A percentile compares a stretch with the other conserved stretches of the same genome.
Evolutionary conservation across 2,329 filamentous ascomycete genomes (phyloP).

Genomic region (Colletotrichum shisoi): DNA sequence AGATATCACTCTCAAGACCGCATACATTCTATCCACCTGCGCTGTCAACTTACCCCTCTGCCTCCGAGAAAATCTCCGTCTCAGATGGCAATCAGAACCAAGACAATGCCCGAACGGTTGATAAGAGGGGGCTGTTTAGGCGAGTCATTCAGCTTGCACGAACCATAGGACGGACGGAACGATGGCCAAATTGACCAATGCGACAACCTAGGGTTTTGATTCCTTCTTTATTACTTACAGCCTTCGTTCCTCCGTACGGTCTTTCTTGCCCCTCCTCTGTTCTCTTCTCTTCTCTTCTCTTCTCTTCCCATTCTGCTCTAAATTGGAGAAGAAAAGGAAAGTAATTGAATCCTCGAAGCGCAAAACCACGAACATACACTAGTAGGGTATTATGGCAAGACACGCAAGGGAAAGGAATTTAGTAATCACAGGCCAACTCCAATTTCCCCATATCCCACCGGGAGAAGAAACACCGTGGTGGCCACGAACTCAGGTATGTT

Average conservation of each 20-base stretch:
- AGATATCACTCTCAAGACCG: neutral
- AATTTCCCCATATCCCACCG: neutral
- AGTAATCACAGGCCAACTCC: neutral
- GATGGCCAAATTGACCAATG: neutral
- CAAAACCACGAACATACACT: conserved; percentile 34
- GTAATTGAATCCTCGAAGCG: neutral
- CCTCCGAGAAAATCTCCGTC: neutral
- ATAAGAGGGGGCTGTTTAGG: too few species aligned
- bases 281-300: neutral
- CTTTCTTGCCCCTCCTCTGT: neutral
- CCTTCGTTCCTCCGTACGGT: conserved; percentile 2
- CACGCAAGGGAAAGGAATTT: conserved; percentile 22
- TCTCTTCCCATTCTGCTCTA: conserved; percentile 9
- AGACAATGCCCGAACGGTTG: neutral
- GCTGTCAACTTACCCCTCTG: neutral
- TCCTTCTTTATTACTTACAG: neutral
- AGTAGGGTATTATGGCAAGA: conserved; percentile 39
- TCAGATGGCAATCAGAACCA: neutral
- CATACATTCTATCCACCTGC: neutral
- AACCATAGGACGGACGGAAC: too few species aligned
- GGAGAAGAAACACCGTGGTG: neutral
- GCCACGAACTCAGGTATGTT: neutral
- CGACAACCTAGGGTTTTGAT: neutral
- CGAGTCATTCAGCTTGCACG: neutral
- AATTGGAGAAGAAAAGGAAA: neutral